Base-by-base conservation (phyloP, 495 filamentous ascomycete genomes). In the Aspergillus taichungensis region DNA sequence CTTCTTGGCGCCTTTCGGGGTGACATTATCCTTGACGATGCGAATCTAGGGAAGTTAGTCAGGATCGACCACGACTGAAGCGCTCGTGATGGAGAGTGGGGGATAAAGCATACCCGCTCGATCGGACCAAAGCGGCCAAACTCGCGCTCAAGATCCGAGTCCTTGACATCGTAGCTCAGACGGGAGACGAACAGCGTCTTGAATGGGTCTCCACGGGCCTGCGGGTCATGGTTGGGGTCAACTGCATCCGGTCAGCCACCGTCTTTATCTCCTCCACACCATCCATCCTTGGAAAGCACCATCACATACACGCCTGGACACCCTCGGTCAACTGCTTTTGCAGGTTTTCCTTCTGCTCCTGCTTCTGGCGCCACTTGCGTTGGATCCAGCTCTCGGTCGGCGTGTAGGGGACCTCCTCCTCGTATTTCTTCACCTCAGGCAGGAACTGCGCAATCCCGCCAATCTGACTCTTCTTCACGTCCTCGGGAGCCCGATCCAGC, bases 91-190 rank as follows among this genome's bases (percentile, higher is more conserved):
- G 4, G 18, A 24, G 18, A 24, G 18, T 1, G 18, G 4, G 18
- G 4, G 18, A 4, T 1, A 4, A 24, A 24, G 18, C 18, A 24
- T 51, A 95, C 88, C 56, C 92, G 79, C 60, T 96, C 91, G 68
- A 98, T 92, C 7, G 91, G 86, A 6, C 92, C 92, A 66, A 86
- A 98, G 13, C 92, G 83, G 8, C 87, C 84, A 68, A 98, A 98
- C 63, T 97, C 91, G 49, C 85, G 77, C 70, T 95, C 89, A 12
- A 98, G 72, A 62, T 98, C 92, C 49, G 87, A 78, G 55, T 89
- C 84, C 42, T 85, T 89, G 18, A 83, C 82, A 53, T 90, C 86
- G 56, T 94, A 97, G 57, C 82, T 87, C 37, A 98, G 77, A 35
- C 94, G 83, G 29, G 87, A 82, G 44, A 98, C 84, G 55, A 98